Base-by-base conservation (phyloP, 192 early-diverging fungal species). In the Gonapodya sp. region DNA sequence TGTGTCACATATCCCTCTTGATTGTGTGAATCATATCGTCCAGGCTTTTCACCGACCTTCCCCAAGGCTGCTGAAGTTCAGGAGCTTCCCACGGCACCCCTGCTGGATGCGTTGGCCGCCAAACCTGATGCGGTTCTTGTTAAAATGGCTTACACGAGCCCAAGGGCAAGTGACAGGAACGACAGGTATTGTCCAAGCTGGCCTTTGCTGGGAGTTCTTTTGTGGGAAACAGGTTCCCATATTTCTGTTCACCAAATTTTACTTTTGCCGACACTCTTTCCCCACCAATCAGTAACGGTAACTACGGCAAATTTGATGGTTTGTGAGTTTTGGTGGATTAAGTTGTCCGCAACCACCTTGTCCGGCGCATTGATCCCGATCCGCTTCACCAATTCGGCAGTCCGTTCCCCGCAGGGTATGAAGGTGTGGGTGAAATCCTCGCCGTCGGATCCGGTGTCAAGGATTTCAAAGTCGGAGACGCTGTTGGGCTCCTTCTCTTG, bases 371-470 rank as follows among this genome's bases (percentile, higher is more conserved):
- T 24, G 24, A 64, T 24, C 46, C 46, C 46, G 24, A 16, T 24
- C 46, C 46, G 46, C 46, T 24, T 24, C 46, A 16, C 46, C 8
- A 64, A 8, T 16, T 24, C 46, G 46, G 8, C 73, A 89, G 88
- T 73, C 90, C 90, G 32, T 91, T 89, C 82, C 87, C 88, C 84
- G 84, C 84, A 80, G 90, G 90, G 0, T 90, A 89, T 79, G 90
- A 91, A 78, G 86, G 86, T 80, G 79, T 91, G 31, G 90, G 89
- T 35, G 75, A 86, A 80, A 83, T 91, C 16, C 84, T 91, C 32
- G 85, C 82, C 34, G 85, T 87, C 79, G 89, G 88, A 33, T 34
- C 81, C 18, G 74, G 73, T 8, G 75, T 77, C 18, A 18, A 77
- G 31, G 75, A 34, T 8, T 77, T 77, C 75, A 77, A 34, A 34